Percentiles rank a stretch among this genome's conserved stretches.
phyloP scores from a whole-genome alignment of 345 rosid genomes.

The Arabis hirsuta region DNA sequence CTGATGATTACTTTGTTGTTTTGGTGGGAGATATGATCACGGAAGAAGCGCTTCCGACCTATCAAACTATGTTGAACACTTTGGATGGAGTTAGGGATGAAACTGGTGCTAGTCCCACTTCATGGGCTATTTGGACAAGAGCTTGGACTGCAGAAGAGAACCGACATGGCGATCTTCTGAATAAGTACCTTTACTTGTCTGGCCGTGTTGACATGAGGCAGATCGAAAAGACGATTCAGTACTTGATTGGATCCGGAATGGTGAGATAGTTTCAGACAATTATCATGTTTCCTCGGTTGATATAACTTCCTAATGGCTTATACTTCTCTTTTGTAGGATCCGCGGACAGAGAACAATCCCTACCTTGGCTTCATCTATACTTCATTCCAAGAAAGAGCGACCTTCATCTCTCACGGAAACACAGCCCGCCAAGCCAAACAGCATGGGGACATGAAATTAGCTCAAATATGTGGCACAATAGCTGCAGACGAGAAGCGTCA shows the following conservation, averaged over 20 bases:
- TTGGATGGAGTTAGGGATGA: conserved; percentile 80
- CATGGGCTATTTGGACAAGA: conserved; percentile 78
- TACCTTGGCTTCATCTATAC: conserved; percentile 93
- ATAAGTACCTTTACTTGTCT: conserved; percentile 64
- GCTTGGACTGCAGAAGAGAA: conserved; percentile 78
- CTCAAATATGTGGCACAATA: conserved; percentile 89
- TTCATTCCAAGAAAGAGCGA: conserved; percentile 97
- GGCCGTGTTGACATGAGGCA: conserved; percentile 71
- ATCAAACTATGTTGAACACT: conserved; percentile 79
- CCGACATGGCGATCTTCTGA: conserved; percentile 68
- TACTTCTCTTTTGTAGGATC: conserved; percentile 58
- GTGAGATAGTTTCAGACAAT: conserved; percentile 42
- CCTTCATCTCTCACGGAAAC: conserved; percentile 93
- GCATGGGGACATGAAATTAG: conserved; percentile 77
- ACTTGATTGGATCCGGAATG: conserved; percentile 72
- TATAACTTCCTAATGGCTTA: conserved; percentile 7
- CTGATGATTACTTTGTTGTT: conserved; percentile 85
- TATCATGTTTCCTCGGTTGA: not conserved
- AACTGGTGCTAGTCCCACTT: conserved; percentile 78
- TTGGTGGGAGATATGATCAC: conserved; percentile 90
- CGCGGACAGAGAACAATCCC: conserved; percentile 81
- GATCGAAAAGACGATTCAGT: conserved; percentile 68
- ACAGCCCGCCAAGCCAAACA: conserved; percentile 90
- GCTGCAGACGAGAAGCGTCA: conserved; percentile 96
- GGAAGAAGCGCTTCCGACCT: conserved; percentile 87